Conservation (phyloP, 169 alveolate species). For the Plasmodium billcollinsi region DNA sequence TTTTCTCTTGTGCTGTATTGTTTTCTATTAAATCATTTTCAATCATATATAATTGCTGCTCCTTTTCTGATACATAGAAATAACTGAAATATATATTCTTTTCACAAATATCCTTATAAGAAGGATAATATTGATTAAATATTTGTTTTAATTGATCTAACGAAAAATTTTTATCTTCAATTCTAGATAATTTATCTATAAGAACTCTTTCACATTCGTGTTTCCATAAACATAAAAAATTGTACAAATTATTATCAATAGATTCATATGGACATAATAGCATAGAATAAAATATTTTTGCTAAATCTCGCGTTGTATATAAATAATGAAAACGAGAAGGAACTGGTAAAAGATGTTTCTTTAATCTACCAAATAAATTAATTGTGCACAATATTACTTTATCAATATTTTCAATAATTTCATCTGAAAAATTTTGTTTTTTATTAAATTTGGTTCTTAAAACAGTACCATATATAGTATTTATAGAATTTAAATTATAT, state of each 20-base stretch:
- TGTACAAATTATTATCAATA: constrained; percentile 85
- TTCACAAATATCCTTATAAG: constrained; percentile 39
- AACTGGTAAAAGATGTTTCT: constrained; percentile 82
- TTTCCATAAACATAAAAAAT: constrained; percentile 96
- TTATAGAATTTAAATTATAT: constrained; percentile 94
- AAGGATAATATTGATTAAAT: constrained; percentile 56
- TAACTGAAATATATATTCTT: constrained; percentile 72
- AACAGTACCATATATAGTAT: constrained; percentile 96
- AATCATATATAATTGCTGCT: constrained; percentile 48
- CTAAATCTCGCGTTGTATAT: constrained; percentile 96
- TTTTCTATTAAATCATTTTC: constrained; percentile 75
- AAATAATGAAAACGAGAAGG: constrained; percentile 97
- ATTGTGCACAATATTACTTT: constrained; percentile 93
- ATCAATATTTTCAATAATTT: constrained; percentile 88
- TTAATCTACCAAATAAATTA: constrained; percentile 90
- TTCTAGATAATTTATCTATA: constrained; percentile 95
- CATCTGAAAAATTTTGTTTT: constrained; percentile 89
- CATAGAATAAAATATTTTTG: constrained; percentile 97
- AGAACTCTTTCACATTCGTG: constrained; percentile 97
- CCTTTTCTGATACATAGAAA: constrained; percentile 76
- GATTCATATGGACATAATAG: constrained; percentile 82
- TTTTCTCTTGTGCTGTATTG: constrained; percentile 12
- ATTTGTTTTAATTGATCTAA: constrained; percentile 60
- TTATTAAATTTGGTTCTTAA: constrained; percentile 92
- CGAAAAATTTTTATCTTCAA: constrained; percentile 90